Evolutionary conservation across 192 early-diverging fungal species (phyloP).

Genomic region (Dimargaris cristalligena): DNA sequence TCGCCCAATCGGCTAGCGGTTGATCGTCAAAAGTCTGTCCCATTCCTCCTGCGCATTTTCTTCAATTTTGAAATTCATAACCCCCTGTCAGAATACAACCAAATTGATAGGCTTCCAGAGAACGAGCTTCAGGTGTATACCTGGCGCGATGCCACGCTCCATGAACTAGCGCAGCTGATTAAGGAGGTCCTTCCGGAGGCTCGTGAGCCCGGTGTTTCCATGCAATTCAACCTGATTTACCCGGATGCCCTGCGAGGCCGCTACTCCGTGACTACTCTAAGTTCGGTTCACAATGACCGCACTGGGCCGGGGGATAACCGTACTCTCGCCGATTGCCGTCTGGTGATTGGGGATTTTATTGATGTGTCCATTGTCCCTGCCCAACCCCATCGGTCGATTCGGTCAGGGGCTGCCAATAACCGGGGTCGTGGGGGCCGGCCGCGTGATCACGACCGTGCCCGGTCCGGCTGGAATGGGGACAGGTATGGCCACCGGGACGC

Average conservation of each 20-base stretch:
- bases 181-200: conserved; percentile 25
- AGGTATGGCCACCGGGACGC: too few species aligned
- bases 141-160: conserved; percentile 32
- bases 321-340: conserved; percentile 31
- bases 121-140: conserved; percentile 3
- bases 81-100: not conserved
- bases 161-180: conserved; percentile 37
- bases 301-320: conserved; percentile 21
- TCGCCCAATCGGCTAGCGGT: too few species aligned
- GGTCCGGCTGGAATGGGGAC: too few species aligned
- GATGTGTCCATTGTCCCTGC: conserved; percentile 33
- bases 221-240: conserved; percentile 34
- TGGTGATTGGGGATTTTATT: conserved; percentile 41
- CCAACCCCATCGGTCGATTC: too few species aligned
- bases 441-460: too few species aligned
- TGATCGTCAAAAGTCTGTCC: not conserved
- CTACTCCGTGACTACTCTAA: conserved; percentile 26
- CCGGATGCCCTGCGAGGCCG: conserved; percentile 19
- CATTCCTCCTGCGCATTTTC: not conserved
- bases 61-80: not conserved
- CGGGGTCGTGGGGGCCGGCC: too few species aligned
- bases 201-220: conserved; percentile 18
- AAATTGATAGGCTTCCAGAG: not conserved
- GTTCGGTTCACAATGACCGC: conserved; percentile 19
- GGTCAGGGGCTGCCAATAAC: too few species aligned